A percentile compares a stretch with the other conserved stretches of the same genome.
These are phyloP conservation scores for Metarhizium guizhouense DNA, from an alignment of 2,329 filamentous ascomycete genomes.

Conservation along the genomic window DNA sequence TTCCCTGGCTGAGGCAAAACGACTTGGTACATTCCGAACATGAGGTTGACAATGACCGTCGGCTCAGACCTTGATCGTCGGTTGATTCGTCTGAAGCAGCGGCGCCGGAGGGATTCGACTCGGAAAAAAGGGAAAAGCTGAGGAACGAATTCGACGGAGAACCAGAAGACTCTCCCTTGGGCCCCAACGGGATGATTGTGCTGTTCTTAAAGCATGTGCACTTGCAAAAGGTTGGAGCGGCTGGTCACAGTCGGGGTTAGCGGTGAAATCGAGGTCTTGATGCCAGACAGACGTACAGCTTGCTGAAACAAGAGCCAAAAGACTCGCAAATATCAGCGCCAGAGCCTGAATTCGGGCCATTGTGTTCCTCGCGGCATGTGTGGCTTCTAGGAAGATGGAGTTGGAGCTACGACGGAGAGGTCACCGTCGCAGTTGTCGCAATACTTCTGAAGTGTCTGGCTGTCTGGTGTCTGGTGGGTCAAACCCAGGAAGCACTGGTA, in stretches of 20 bases:
- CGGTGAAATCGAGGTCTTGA: slow-evolving; percentile 2
- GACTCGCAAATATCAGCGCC: slow-evolving; percentile 25
- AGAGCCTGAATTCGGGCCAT: slow-evolving; percentile 33
- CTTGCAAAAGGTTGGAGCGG: slow-evolving; percentile 58
- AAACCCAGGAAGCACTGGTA: too few species aligned
- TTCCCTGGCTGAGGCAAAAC: slow-evolving; percentile 51
- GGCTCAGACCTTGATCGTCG: slow-evolving; percentile 9
- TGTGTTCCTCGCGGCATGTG: slow-evolving; percentile 2
- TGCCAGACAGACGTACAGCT: slow-evolving; percentile 26
- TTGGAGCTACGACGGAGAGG: too few species aligned
- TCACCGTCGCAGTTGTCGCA: neutral
- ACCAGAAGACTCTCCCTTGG: slow-evolving; percentile 23
- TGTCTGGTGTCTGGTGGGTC: too few species aligned
- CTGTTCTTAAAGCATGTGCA: slow-evolving; percentile 63
- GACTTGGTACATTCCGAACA: slow-evolving; percentile 57
- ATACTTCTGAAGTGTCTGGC: too few species aligned
- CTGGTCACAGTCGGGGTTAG: slow-evolving; percentile 26
- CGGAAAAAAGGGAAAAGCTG: slow-evolving; percentile 11
- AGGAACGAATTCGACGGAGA: slow-evolving; percentile 15
- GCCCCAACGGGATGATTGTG: slow-evolving; percentile 55
- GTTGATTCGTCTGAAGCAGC: slow-evolving; percentile 3
- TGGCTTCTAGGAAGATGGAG: neutral
- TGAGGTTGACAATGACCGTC: slow-evolving; percentile 32
- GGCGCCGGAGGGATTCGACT: slow-evolving; percentile 11
- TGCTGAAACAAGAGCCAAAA: slow-evolving; percentile 29